Percentiles rank a stretch among this genome's conserved stretches.
Conservation (phyloP, 192 early-diverging fungal species). For the Entomortierella lignicola region DNA sequence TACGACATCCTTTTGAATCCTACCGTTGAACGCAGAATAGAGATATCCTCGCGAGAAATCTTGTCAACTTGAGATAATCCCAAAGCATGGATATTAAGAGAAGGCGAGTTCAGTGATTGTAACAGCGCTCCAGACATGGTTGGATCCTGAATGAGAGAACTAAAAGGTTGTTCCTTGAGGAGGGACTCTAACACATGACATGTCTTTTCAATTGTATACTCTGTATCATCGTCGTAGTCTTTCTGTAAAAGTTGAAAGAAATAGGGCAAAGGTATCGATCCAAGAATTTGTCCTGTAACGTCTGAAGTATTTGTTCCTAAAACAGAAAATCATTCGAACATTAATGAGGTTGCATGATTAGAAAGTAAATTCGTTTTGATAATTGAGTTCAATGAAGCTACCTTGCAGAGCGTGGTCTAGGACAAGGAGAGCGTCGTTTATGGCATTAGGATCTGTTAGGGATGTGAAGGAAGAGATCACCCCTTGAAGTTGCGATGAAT, state of each 20-base stretch:
- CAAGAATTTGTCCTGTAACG: constrained; percentile 15
- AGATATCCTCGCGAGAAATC: background rate
- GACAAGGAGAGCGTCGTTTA: constrained; percentile 27
- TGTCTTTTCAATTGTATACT: constrained; percentile 27
- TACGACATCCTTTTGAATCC: too few relatives aligned
- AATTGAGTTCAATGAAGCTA: background rate
- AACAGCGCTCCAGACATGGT: constrained; percentile 10
- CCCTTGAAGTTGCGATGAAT: constrained; percentile 11
- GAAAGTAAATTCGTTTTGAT: background rate
- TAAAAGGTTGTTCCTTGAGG: constrained; percentile 20
- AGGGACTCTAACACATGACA: constrained; percentile 29
- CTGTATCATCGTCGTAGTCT: constrained; percentile 35
- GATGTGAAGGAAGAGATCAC: constrained; percentile 16
- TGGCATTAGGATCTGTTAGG: constrained; percentile 24
- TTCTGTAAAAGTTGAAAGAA: constrained; percentile 35
- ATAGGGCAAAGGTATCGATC: constrained; percentile 13
- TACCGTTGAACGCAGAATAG: constrained; percentile 14
- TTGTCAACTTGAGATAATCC: constrained; percentile 46
- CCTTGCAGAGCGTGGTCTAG: constrained; percentile 25
- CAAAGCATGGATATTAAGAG: constrained; percentile 7
- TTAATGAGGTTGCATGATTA: background rate
- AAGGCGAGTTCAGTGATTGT: constrained; percentile 23
- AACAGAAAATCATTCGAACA: background rate
- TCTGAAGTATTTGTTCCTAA: constrained; percentile 2
- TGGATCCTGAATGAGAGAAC: constrained; percentile 22